Evolutionary conservation across 1,284 basidiomycete species (phyloP), one percentile per base, ranked within the genome.

Genomic region (Sanghuangporus weigelae): DNA sequence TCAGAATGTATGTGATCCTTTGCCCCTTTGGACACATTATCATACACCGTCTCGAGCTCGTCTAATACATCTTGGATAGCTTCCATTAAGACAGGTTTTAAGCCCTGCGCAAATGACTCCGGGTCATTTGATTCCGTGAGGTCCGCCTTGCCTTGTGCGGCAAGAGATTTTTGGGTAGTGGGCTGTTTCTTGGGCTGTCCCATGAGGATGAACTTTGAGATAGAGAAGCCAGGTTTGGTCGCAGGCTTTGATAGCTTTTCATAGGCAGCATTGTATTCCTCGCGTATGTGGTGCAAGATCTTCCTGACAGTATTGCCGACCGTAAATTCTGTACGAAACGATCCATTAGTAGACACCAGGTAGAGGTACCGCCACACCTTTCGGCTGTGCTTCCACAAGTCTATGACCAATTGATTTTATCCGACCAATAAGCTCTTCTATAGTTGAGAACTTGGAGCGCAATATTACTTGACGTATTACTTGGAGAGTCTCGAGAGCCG

Each of bases 1-100:
- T 97, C 95, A 10, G 94, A 94, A 75, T 98, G 96, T 66, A 99
- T 93, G 74, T 99, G 96, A 74, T 98, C 95, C 73, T 87, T 91
- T 1, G 96, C 94, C 66, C 93, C 94, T 77, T 94, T 96, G 3
- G 94, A 93, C 11, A 99, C 90, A 72, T 92, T 96, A 68, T 96
- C 93, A 71, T 97, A 95, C 0, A 96, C 96, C 3, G 93, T 95
- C 74, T 98, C 96, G 56, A 99, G 79, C 75, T 99, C 97, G 69
- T 97, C 95, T 55, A 98, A 82, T 14, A 98, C 90, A 73, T 98
- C 93, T 71, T 95, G 90, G 63, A 96, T 93, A 1, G 92, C 94
- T 74, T 94, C 92, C 81, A 95, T 93, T 57, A 96, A 78, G 1
- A 92, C 87, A 3, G 90, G 89, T 73, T 89, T 91, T 51, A 92